Evolutionary conservation across 2,329 filamentous ascomycete species (phyloP).

Genomic region (Aspergillus jensenii): DNA sequence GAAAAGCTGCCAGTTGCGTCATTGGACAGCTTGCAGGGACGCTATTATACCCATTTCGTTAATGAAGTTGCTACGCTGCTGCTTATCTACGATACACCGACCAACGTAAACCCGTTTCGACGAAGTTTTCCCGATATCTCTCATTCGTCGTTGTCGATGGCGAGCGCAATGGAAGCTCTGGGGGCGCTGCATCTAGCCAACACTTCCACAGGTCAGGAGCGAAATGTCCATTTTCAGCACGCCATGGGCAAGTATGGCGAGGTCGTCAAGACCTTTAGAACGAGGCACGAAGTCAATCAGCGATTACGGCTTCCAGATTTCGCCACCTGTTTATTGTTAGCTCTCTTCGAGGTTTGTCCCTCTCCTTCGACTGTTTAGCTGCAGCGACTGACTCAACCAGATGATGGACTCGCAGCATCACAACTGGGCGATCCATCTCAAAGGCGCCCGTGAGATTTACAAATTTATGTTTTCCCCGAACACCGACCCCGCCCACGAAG

Average conservation of each 20-base stretch:
- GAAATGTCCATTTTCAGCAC: conserved; percentile 36
- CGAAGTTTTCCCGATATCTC: conserved; percentile 34
- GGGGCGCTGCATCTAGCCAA: conserved; percentile 44
- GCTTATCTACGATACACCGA: conserved; percentile 37
- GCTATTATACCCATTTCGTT: conserved; percentile 39
- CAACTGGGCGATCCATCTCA: conserved; percentile 41
- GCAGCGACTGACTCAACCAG: conserved; percentile 18
- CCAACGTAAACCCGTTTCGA: conserved; percentile 39
- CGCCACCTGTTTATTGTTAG: conserved; percentile 36
- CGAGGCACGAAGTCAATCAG: conserved; percentile 25
- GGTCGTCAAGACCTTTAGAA: conserved; percentile 35
- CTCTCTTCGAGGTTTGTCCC: conserved; percentile 33
- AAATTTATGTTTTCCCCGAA: conserved; percentile 31
- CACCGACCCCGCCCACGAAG: conserved; percentile 25
- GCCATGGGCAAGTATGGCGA: conserved; percentile 41
- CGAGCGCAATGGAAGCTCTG: conserved; percentile 40
- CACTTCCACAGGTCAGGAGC: conserved; percentile 32
- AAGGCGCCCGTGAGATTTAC: conserved; percentile 41
- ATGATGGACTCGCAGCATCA: conserved; percentile 41
- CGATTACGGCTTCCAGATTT: conserved; percentile 31
- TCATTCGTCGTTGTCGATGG: conserved; percentile 34
- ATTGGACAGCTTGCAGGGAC: conserved; percentile 26
- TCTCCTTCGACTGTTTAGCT: neutral
- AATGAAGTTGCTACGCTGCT: conserved; percentile 35
- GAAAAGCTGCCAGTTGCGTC: conserved; percentile 16